Conservation (phyloP, 2,329 filamentous ascomycete species). For the Ceratocystis lukuohia region DNA sequence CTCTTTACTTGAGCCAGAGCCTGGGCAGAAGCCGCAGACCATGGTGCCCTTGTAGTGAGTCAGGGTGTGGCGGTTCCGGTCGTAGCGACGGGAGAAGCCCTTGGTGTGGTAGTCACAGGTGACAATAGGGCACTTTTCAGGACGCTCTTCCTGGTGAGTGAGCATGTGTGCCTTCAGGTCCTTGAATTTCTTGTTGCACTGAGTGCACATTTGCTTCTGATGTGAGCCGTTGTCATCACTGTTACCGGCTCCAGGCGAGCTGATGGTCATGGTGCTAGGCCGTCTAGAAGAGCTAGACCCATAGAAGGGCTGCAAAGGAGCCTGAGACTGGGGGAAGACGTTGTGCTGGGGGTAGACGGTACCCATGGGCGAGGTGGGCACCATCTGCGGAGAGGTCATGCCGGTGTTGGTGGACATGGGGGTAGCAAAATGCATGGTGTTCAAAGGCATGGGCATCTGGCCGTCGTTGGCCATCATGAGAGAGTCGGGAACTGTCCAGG, state of each 20-base stretch:
- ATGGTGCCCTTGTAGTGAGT: slow-evolving; percentile 97
- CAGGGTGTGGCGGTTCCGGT: slow-evolving; percentile 87
- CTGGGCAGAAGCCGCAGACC: slow-evolving; percentile 90
- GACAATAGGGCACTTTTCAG: slow-evolving; percentile 85
- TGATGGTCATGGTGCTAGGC: slow-evolving; percentile 26
- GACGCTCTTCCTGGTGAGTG: slow-evolving; percentile 79
- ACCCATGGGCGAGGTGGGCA: slow-evolving; percentile 12
- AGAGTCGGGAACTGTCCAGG: slow-evolving; percentile 2
- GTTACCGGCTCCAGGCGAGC: slow-evolving; percentile 34
- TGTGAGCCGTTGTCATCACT: slow-evolving; percentile 53
- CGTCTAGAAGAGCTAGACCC: slow-evolving; percentile 33
- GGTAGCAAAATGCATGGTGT: slow-evolving; percentile 5
- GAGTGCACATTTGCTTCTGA: slow-evolving; percentile 47
- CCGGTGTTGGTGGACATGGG: neutral
- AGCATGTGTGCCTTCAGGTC: slow-evolving; percentile 90
- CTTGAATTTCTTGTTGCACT: slow-evolving; percentile 78
- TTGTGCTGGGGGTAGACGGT: slow-evolving; percentile 11
- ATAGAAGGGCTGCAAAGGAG: slow-evolving; percentile 4
- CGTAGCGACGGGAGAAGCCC: slow-evolving; percentile 88
- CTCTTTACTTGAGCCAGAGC: slow-evolving; percentile 74
- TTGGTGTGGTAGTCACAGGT: slow-evolving; percentile 87
- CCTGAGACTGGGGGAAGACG: neutral
- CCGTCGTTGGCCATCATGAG: slow-evolving; percentile 8
- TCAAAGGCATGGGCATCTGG: slow-evolving; percentile 8
- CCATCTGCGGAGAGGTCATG: slow-evolving; percentile 16